Percentiles rank a stretch among this genome's conserved stretches.
Evolutionary conservation across 192 early-diverging fungal genomes (phyloP).

Genomic region (Coemansia sp.): DNA sequence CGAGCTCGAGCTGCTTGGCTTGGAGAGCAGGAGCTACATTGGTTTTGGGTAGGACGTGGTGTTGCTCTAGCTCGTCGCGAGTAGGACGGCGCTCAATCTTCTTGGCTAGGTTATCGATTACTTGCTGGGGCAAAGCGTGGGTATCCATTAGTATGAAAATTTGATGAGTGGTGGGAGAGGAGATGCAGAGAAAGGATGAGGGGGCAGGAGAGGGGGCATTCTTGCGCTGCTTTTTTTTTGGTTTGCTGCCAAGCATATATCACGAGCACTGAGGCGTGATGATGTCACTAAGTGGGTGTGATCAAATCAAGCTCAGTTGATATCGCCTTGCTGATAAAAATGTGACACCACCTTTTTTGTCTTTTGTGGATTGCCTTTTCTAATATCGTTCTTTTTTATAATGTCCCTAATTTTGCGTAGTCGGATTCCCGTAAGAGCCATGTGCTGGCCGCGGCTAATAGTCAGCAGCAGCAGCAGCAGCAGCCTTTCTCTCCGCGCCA

Average conservation of each 20-base stretch:
- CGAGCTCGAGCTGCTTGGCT: slow-evolving; percentile 26
- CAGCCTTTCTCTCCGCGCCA: not conserved
- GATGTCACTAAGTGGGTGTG: not conserved
- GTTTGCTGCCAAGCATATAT: not conserved
- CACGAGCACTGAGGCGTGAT: not conserved
- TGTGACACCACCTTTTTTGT: slow-evolving; percentile 16
- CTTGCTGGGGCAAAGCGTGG: slow-evolving; percentile 43
- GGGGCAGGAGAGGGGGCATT: not conserved
- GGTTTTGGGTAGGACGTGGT: slow-evolving; percentile 60
- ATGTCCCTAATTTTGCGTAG: not conserved
- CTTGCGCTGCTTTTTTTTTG: not conserved
- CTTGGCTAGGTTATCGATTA: slow-evolving; percentile 48
- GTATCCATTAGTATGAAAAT: not conserved
- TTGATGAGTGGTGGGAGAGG: not conserved
- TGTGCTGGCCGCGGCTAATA: not conserved
- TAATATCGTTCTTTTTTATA: not conserved
- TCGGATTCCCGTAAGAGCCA: not conserved
- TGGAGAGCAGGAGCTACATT: slow-evolving; percentile 44
- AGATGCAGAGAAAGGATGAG: not conserved
- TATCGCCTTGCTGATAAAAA: slow-evolving; percentile 3
- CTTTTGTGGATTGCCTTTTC: not conserved
- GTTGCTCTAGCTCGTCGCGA: slow-evolving; percentile 54
- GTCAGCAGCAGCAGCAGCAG: not conserved
- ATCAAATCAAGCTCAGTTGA: not conserved
- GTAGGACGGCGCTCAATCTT: slow-evolving; percentile 60